Evolutionary conservation across 805 yeast genomes (phyloP), one percentile per base, ranked within the genome.

Genomic region (Schwanniomyces occidentalis): DNA sequence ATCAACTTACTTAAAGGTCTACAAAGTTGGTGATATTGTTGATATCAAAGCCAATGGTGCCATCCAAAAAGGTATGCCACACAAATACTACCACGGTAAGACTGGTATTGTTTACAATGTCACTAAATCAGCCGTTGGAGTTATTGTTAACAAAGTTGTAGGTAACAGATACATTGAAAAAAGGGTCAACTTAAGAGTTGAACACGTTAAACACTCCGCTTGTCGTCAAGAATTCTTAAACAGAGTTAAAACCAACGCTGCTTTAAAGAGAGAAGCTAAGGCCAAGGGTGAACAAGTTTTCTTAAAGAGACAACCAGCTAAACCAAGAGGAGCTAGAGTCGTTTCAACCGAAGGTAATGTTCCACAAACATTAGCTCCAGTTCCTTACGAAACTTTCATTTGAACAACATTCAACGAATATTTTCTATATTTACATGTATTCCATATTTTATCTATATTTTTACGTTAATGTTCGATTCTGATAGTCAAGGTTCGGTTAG

Each of bases 51-150:
- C 95, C 73, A 93, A 93, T 73, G 96, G 96, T 82, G 80, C 99
- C 57, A 80, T 90, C 81, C 98, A 93, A 73, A 90, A 91, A 85
- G 97, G 98, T 87, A 88, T 93, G 96, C 99, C 99, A 73, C 96
- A 88, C 89, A 93, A 93, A 81, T 90, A 80, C 85, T 93, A 93
- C 96, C 97, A 93, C 82, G 99, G 99, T 77, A 93, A 90, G 84
- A 93, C 99, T 56, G 99, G 99, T 84, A 87, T 93, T 61, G 82
- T 93, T 54, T 93, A 82, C 95, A 93, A 93, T 83, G 95, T 93
- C 58, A 91, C 99, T 85, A 93, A 87, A 82, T 76, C 95, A 49
- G 78, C 99, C 52, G 98, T 93, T 54, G 99, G 99, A 85, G 93
- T 93, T 61, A 87, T 93, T 65, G 73, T 93, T 71, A 85, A 93